Base-by-base conservation (phyloP, 257 asterid genomes). In the Prunella vulgaris region DNA sequence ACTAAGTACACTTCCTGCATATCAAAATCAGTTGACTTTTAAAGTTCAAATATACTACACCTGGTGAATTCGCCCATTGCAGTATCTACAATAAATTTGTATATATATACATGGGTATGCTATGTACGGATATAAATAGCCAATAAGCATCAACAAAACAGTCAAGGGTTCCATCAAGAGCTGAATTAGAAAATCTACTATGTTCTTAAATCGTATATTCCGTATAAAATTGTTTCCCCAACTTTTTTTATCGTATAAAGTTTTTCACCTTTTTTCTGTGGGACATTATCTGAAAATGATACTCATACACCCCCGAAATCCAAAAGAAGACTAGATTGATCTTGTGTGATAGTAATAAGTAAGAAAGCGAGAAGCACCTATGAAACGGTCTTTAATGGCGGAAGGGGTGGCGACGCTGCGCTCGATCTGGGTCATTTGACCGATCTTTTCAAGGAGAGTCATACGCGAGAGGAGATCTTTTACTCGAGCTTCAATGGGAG, bases 391-490 rank as follows among this genome's bases (percentile, higher is more conserved):
- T 70, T 61, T 79, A 51, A 88, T 69, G 75, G 63, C 79, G 69
- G 87, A 75, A 66, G 88, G 82, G 60, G 90, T 64, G 28, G 86
- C 92, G 60, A 85, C 88, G 48, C 83, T 72, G 70, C 93, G 86
- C 68, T 89, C 96, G 58, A 89, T 85, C 81, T 89, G 96, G 24
- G 97, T 88, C 84, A 93, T 93, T 65, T 93, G 98, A 37, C 96
- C 96, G 60, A 93, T 87, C 80, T 93, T 93, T n/a, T 93, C 98
- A 21, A 51, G 65, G 15, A 93, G 82, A 8, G 97, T 90, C 98
- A 93, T 90, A 60, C 90, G 84, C 35, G 94, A 77, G 66, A 90
- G 83, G 57, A 93, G 90, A 74, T 90, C 97, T 67, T 83, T 91
- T 7, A 93, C 90, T 65, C 95, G 82, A 48, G 88, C 87, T 76